A percentile compares a stretch with the other conserved stretches of the same genome.
These are phyloP conservation scores for Penium margaritaceum DNA, from an alignment of 139 green algal species.

Conservation along the genomic window DNA sequence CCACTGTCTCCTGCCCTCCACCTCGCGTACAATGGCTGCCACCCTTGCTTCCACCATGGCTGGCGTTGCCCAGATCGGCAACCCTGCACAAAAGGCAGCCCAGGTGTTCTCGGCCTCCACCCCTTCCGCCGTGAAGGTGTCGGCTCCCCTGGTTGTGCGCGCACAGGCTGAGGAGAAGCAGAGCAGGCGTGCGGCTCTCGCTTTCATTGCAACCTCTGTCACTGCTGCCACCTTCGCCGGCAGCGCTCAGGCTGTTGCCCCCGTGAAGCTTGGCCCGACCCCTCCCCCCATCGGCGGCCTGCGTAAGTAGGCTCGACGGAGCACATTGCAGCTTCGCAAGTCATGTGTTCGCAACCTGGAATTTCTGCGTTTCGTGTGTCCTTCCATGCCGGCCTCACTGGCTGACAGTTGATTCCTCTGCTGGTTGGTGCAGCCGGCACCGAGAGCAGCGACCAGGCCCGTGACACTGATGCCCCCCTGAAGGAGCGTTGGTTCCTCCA, in stretches of 20 bases:
- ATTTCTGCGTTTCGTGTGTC: too few species aligned
- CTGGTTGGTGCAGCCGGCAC: constrained; percentile 39
- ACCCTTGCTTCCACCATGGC: too few species aligned
- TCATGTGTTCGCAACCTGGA: too few species aligned
- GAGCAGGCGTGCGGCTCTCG: constrained; percentile 25
- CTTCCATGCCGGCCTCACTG: too few species aligned
- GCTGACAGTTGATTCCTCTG: too few species aligned
- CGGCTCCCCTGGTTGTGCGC: constrained; percentile 6
- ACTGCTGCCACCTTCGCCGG: constrained; percentile 8
- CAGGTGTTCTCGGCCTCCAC: not conserved
- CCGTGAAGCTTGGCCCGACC: constrained; percentile 21
- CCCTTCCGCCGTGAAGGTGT: not conserved
- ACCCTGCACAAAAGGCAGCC: constrained; percentile 4
- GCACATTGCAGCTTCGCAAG: too few species aligned
- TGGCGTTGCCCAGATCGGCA: too few species aligned
- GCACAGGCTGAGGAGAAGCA: constrained; percentile 8
- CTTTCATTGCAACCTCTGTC: constrained; percentile 17
- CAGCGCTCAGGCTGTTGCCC: constrained; percentile 2
- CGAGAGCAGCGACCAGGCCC: constrained; percentile 39
- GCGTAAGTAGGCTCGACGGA: too few species aligned
- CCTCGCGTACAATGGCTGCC: too few species aligned
- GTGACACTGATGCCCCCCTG: constrained; percentile 34
- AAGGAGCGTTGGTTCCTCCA: constrained; percentile 45
- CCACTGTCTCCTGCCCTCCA: too few species aligned
- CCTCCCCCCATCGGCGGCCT: constrained; percentile 29